Evolutionary conservation across 2,329 filamentous ascomycete species (phyloP).

Genomic region (Mycocentrospora acerina): DNA sequence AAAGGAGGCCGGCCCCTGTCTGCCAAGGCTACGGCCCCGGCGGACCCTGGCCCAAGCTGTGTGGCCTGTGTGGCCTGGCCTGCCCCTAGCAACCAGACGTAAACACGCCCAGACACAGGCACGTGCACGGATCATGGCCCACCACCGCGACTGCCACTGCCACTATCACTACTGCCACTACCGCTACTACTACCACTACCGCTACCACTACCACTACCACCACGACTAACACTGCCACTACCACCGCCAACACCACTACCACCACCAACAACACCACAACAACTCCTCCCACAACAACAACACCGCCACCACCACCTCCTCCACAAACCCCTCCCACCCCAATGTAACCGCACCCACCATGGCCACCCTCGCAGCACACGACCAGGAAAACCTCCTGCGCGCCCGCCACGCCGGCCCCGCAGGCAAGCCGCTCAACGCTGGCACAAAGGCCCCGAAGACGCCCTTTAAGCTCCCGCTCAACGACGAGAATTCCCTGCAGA

Average conservation of each 20-base stretch:
- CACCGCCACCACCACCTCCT: no score
- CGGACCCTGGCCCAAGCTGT: no score
- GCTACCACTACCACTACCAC: no score
- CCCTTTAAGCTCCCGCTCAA: slow-evolving; percentile 76
- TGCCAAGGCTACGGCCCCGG: slow-evolving; percentile 12
- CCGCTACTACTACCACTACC: no score
- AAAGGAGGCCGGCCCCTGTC: slow-evolving; percentile 16
- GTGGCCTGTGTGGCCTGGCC: no score
- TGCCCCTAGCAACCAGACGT: slow-evolving; percentile 26
- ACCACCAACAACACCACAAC: slow-evolving; percentile 13
- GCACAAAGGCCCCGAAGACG: slow-evolving; percentile 72
- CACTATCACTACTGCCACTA: no score
- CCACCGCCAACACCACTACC: slow-evolving; percentile 7
- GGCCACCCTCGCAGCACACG: slow-evolving; percentile 73
- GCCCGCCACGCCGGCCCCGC: slow-evolving; percentile 70
- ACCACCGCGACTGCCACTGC: no score
- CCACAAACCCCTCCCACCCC: no score
- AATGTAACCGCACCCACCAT: slow-evolving; percentile 34
- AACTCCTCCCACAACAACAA: no score
- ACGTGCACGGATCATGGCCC: no score
- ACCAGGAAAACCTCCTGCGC: slow-evolving; percentile 86
- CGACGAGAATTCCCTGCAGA: slow-evolving; percentile 86
- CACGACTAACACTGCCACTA: no score
- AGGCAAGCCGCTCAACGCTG: slow-evolving; percentile 71
- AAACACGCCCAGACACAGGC: slow-evolving; percentile 34